Evolutionary conservation across 2,329 filamentous ascomycete species (phyloP).

Genomic region (Pseudogymnoascus sp.): DNA sequence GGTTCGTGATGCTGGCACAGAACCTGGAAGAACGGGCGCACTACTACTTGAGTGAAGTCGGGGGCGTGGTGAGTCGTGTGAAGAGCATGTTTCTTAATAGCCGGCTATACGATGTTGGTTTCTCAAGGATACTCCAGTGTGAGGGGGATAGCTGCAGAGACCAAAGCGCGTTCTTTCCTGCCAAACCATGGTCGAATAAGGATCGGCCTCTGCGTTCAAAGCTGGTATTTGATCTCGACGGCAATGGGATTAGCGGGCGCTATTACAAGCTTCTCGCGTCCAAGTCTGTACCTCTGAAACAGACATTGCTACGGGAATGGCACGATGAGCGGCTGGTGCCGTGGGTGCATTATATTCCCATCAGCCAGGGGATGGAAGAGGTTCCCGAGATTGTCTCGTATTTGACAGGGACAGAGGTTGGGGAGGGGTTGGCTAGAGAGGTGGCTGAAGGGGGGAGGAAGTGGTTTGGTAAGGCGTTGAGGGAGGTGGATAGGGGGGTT

Average conservation of each 20-base stretch:
- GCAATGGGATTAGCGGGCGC: conserved; percentile 59
- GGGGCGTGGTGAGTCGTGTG: neutral
- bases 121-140: neutral
- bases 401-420: conserved; percentile 50
- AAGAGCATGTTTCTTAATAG: neutral
- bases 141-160: neutral
- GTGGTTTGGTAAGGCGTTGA: conserved; percentile 62
- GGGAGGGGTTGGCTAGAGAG: conserved; percentile 50
- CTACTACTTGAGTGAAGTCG: neutral
- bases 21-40: neutral
- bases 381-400: conserved; percentile 65
- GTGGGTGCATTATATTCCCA: conserved; percentile 72
- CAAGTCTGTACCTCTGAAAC: conserved; percentile 63
- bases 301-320: conserved; percentile 69
- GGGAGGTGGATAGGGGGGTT: conserved; percentile 67
- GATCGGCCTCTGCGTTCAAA: neutral
- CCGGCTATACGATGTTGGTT: neutral
- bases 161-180: neutral
- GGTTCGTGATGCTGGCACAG: conserved; percentile 34
- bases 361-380: conserved; percentile 64
- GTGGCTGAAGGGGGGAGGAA: conserved; percentile 59
- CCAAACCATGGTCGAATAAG: neutral
- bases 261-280: conserved; percentile 60
- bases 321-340: conserved; percentile 63
- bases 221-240: conserved; percentile 41